Conservation (phyloP, 768 basidiomycete species). For the Amanita phalloides region DNA sequence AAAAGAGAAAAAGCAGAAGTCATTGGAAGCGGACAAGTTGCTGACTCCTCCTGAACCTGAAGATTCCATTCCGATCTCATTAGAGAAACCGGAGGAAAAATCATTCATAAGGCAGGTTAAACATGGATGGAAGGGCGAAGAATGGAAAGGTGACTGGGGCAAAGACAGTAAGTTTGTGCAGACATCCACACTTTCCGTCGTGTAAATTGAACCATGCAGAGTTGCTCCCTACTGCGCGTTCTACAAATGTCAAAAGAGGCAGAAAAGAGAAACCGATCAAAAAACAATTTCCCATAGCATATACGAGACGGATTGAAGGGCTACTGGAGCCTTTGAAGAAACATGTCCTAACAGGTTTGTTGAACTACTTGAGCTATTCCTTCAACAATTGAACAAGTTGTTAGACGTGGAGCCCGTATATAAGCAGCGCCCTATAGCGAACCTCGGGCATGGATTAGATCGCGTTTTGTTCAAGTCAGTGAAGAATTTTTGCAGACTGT, state of each 20-base stretch:
- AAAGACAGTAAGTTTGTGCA: constrained; percentile 11
- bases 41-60: not conserved
- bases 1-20: not conserved
- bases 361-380: not conserved
- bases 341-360: constrained; percentile 30
- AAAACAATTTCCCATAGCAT: constrained; percentile 8
- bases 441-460: constrained; percentile 52
- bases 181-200: not conserved
- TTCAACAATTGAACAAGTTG: not conserved
- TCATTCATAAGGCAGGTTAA: not conserved
- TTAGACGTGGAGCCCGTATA: constrained; percentile 31
- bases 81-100: not conserved
- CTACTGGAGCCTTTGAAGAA: constrained; percentile 15
- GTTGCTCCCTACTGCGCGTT: not conserved
- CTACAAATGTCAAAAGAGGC: not conserved
- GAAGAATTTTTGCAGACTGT: not conserved
- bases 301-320: constrained; percentile 23
- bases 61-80: no score
- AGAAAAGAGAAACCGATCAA: not conserved
- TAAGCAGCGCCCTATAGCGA: constrained; percentile 40
- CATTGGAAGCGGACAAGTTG: not conserved
- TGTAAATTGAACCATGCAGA: not conserved
- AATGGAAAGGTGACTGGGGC: constrained; percentile 13
- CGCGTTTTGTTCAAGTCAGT: constrained; percentile 70
- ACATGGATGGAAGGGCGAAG: not conserved